Conservation (phyloP, 2,329 filamentous ascomycete species). For the Fusarium protoensiforme region DNA sequence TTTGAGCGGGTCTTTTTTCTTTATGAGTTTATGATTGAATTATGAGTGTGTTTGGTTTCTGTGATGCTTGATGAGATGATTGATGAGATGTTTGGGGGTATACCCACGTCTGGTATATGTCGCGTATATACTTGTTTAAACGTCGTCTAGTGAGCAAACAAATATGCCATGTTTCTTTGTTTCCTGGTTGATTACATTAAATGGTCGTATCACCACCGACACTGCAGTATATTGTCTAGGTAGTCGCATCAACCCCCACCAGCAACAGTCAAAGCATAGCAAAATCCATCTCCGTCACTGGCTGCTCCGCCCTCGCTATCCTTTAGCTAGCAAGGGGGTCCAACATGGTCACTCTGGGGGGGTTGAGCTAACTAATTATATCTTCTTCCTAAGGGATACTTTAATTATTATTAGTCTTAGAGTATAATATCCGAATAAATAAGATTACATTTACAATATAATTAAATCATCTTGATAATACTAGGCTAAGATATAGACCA, state of each 20-base stretch:
- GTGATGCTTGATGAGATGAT: constrained; percentile 2
- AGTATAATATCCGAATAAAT: too few relatives aligned
- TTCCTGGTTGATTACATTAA: neutral
- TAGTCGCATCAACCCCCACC: neutral
- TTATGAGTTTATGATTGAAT: constrained; percentile 15
- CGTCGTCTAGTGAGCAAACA: neutral
- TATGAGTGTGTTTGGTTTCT: constrained; percentile 1
- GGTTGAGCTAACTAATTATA: too few relatives aligned
- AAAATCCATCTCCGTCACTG: constrained; percentile 14
- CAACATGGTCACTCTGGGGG: too few relatives aligned
- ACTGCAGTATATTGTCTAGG: too few relatives aligned
- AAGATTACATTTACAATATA: too few relatives aligned
- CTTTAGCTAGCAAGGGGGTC: too few relatives aligned
- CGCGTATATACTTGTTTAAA: neutral
- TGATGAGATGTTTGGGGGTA: too few relatives aligned
- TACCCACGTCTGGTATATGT: neutral
- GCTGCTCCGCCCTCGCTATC: too few relatives aligned
- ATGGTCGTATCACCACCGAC: neutral
- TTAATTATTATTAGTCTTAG: too few relatives aligned
- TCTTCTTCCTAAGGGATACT: too few relatives aligned
- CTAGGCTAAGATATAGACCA: too few relatives aligned
- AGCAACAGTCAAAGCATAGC: neutral
- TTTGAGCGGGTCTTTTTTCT: constrained; percentile 9
- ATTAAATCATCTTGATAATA: too few relatives aligned
- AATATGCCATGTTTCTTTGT: neutral